Evolutionary conservation across 169 alveolate genomes (phyloP), one percentile per base, ranked within the genome.

Genomic region (Theileria sp.): DNA sequence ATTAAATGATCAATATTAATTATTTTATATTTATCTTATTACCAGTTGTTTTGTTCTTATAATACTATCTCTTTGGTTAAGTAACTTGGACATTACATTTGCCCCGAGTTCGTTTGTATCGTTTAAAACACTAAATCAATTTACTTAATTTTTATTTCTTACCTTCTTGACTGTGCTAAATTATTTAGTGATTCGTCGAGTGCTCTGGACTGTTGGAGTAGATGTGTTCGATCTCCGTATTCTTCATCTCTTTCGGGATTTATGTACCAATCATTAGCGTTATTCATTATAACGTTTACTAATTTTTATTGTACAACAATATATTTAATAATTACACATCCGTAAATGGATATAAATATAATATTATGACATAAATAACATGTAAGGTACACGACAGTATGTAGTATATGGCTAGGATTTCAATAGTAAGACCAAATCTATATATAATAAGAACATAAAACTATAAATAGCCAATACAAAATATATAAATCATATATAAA

Each of bases 31-130:
- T 44, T 26, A 23, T 58, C 4, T 30, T 25, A 86, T 34, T 73
- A 83, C 89, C 62, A 73, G 68, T 17, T 83, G 80, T 21, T 79
- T 83, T 54, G 89, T 74, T 26, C 89, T 79, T 26, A 83, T 76
- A 26, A 83, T 83, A 21, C 85, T 77, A 19, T 83, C 89, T 23
- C 89, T 79, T 65, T 83, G 89, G 81, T 79, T 74, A 49, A 83
- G 66, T 0, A 83, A 67, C 77, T 83, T 77, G 50, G 77, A 74
- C 89, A 83, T 83, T 1, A 83, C 89, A 38, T 23, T 75, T n/a
- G 86, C 60, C n/a, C 89, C 89, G 54, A 83, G 54, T 56, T 83
- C 81, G 49, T 75, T 75, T 15, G 89, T 83, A 23, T 83, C 89
- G 66, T 71, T 76, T 23, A 83, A 50, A 9, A 44, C 81, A 44